Percentiles rank a stretch among this genome's conserved stretches.
phyloP scores from a whole-genome alignment of 2,329 filamentous ascomycete species.

The Calonectria pseudoreteaudii region DNA sequence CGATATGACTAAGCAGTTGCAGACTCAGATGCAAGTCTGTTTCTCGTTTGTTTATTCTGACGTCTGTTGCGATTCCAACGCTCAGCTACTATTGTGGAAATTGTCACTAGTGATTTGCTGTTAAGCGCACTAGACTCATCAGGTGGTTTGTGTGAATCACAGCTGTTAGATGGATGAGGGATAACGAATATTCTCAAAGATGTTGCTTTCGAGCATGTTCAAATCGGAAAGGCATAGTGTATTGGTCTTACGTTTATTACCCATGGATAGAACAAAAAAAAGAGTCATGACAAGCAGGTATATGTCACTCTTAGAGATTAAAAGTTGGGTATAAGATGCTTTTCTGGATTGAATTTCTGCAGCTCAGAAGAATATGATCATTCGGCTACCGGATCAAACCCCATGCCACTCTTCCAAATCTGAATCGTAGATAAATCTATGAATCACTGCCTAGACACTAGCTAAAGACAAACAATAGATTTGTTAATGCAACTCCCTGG shows the following conservation, averaged over 20 bases:
- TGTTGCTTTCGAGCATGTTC: not conserved
- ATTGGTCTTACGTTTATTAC: not conserved
- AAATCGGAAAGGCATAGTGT: not conserved
- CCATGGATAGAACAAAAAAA: not conserved
- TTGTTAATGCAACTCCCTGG: not conserved
- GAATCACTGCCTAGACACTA: not conserved
- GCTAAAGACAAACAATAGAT: not conserved
- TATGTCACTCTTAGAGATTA: not conserved
- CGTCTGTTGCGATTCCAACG: not conserved
- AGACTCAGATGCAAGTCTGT: not conserved
- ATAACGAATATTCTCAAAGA: not conserved
- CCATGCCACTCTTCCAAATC: not conserved
- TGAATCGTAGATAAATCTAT: not conserved
- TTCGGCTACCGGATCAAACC: not conserved
- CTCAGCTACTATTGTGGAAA: not conserved
- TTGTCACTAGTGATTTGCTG: not conserved
- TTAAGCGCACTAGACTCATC: not conserved
- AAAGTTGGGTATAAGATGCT: not conserved
- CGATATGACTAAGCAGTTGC: not conserved
- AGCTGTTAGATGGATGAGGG: not conserved
- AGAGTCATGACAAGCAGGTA: not conserved
- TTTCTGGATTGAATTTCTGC: not conserved
- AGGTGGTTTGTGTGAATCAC: not conserved
- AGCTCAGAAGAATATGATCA: not conserved
- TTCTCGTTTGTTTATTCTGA: not conserved